phyloP scores from a whole-genome alignment of 345 rosid species.

The Trapa bicornis region DNA sequence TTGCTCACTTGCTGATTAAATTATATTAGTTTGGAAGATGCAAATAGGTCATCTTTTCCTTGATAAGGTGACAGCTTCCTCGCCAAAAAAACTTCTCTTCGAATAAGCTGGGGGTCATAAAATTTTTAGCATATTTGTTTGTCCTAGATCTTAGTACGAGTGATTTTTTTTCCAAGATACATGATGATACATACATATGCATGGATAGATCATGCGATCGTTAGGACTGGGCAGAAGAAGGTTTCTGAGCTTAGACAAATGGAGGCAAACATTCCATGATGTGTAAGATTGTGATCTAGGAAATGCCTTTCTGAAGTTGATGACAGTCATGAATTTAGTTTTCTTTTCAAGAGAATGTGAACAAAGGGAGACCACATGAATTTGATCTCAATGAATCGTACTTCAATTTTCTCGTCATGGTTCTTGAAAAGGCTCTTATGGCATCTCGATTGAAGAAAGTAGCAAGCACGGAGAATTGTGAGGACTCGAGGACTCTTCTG shows the following conservation, averaged over 20 bases:
- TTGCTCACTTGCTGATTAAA: no score
- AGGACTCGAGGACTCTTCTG: not conserved
- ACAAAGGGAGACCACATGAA: no score
- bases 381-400: no score
- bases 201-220: not conserved
- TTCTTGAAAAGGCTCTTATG: not conserved
- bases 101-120: not conserved
- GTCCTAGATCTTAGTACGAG: not conserved
- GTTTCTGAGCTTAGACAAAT: not conserved
- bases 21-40: no score
- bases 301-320: not conserved
- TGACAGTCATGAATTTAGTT: not conserved
- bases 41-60: not conserved
- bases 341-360: not conserved
- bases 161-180: not conserved
- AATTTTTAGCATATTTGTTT: not conserved
- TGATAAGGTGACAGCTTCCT: not conserved
- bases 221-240: not conserved
- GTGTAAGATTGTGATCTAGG: no score
- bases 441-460: not conserved
- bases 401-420: not conserved
- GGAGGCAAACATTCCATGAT: not conserved
- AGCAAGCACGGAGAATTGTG: no score
- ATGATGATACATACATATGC: not conserved
- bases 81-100: not conserved